phyloP scores from a whole-genome alignment of 148 eudicot species.

The Rhododendron williamsianum region DNA sequence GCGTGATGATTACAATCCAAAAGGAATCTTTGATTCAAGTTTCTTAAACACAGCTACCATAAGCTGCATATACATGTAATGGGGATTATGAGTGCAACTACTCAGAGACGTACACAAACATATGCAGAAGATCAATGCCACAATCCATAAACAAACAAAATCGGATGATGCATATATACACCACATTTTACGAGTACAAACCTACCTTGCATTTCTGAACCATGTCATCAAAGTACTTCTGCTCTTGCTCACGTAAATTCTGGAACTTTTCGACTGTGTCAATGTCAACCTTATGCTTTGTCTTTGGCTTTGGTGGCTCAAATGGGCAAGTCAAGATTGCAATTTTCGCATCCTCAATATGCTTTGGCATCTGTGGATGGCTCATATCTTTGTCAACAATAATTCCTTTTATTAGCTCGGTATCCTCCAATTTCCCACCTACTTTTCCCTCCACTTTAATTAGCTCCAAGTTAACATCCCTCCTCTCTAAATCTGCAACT shows the following conservation, averaged over 20 bases:
- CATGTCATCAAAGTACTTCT: slow-evolving; percentile 56
- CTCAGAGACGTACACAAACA: not conserved
- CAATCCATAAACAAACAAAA: not conserved
- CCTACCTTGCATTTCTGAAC: slow-evolving; percentile 91
- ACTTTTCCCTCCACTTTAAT: slow-evolving; percentile 97
- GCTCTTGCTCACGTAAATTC: no score
- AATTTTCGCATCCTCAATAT: no score
- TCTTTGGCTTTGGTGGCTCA: slow-evolving; percentile 99
- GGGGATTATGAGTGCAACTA: not conserved
- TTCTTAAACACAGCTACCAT: not conserved
- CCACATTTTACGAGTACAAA: not conserved
- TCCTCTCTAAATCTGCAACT: slow-evolving; percentile 96
- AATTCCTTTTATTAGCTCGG: slow-evolving; percentile 92
- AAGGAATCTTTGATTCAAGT: not conserved
- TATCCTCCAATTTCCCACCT: slow-evolving; percentile 95
- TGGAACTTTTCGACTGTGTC: slow-evolving; percentile 45
- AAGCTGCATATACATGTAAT: not conserved
- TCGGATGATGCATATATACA: not conserved
- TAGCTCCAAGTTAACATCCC: slow-evolving; percentile 88
- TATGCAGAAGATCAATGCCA: not conserved
- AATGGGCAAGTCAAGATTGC: slow-evolving; percentile 74
- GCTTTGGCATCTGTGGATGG: slow-evolving; percentile 69
- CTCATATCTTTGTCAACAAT: slow-evolving; percentile 98
- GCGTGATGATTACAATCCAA: no score
- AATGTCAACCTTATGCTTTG: slow-evolving; percentile 99